Evolutionary conservation across 2,329 filamentous ascomycete species (phyloP).

Genomic region (Ustilaginoidea virens): DNA sequence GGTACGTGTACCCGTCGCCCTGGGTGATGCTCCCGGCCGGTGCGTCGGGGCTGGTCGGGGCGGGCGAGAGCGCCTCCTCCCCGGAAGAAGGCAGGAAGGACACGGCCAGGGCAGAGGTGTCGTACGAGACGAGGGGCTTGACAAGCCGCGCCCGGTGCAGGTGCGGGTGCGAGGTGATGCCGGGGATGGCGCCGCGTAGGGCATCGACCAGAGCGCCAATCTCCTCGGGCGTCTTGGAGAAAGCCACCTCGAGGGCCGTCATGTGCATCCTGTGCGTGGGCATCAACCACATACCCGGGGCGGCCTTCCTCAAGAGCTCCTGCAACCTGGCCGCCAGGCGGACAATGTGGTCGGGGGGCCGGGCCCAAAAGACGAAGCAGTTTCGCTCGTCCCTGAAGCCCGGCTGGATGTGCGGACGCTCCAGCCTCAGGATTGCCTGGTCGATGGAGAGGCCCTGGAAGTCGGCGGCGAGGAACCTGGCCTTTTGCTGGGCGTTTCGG

Average conservation of each 20-base stretch:
- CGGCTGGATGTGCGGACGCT: conserved; percentile 46
- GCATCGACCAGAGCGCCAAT: conserved; percentile 46
- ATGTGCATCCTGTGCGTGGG: conserved; percentile 65
- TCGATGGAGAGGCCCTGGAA: conserved; percentile 65
- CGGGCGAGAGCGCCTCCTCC: conserved; percentile 29
- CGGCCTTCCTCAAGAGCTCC: conserved; percentile 42
- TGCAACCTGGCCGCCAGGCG: conserved; percentile 56
- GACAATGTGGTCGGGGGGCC: conserved; percentile 59
- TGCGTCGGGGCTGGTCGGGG: conserved; percentile 22
- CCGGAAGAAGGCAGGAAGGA: conserved; percentile 71
- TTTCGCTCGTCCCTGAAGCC: conserved; percentile 62
- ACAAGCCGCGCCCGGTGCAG: conserved; percentile 58
- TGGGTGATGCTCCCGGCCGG: conserved; percentile 19
- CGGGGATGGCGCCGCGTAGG: conserved; percentile 39
- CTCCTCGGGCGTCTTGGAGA: conserved; percentile 55
- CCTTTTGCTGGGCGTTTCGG: conserved; percentile 61
- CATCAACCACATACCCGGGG: conserved; percentile 82
- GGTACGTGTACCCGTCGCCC: conserved; percentile 66
- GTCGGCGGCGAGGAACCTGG: conserved; percentile 51
- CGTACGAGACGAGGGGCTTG: conserved; percentile 71
- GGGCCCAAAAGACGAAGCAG: conserved; percentile 78
- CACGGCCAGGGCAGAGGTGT: conserved; percentile 70
- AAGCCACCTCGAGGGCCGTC: conserved; percentile 73
- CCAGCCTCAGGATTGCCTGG: conserved; percentile 54
- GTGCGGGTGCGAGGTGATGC: conserved; percentile 51